phyloP scores from a whole-genome alignment of 495 filamentous ascomycete species.

The Cudoniella acicularis region DNA sequence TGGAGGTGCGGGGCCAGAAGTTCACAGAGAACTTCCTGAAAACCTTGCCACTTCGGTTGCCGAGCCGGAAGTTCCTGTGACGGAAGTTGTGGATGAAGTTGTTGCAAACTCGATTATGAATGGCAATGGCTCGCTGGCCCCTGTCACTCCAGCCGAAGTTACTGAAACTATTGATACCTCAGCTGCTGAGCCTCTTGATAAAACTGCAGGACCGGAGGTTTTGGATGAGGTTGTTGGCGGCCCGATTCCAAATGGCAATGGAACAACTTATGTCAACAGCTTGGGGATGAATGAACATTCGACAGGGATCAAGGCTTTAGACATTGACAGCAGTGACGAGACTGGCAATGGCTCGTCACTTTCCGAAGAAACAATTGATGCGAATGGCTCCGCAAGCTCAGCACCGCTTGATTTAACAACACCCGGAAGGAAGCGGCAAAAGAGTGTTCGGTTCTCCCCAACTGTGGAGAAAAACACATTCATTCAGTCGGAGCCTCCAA shows the following conservation, averaged over 20 bases:
- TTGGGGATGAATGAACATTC: too few species aligned
- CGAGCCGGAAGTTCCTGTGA: too few species aligned
- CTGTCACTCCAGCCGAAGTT: too few species aligned
- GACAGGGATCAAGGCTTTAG: too few species aligned
- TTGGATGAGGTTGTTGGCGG: too few species aligned
- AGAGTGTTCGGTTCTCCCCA: constrained; percentile 63
- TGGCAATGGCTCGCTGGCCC: constrained; percentile 13
- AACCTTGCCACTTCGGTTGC: too few species aligned
- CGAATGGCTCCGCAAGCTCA: constrained; percentile 1
- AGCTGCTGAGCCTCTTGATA: too few species aligned
- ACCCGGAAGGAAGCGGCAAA: constrained; percentile 30
- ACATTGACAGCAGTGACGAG: constrained; percentile 17
- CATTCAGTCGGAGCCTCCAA: constrained; percentile 43
- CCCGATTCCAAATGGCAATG: too few species aligned
- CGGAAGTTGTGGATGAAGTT: constrained; percentile 1
- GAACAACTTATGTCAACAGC: too few species aligned
- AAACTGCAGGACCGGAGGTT: too few species aligned
- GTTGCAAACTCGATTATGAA: background rate
- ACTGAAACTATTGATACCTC: background rate
- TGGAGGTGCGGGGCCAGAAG: too few species aligned
- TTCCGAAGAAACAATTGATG: constrained; percentile 15
- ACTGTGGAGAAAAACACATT: constrained; percentile 55
- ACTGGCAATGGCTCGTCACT: constrained; percentile 6
- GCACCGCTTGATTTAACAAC: background rate
- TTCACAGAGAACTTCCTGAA: too few species aligned